Percentiles rank a stretch among this genome's conserved stretches.
These are phyloP conservation scores for Magnolia kwangsiensis DNA, from an alignment of 164 flowering plant species.

Conservation along the genomic window DNA sequence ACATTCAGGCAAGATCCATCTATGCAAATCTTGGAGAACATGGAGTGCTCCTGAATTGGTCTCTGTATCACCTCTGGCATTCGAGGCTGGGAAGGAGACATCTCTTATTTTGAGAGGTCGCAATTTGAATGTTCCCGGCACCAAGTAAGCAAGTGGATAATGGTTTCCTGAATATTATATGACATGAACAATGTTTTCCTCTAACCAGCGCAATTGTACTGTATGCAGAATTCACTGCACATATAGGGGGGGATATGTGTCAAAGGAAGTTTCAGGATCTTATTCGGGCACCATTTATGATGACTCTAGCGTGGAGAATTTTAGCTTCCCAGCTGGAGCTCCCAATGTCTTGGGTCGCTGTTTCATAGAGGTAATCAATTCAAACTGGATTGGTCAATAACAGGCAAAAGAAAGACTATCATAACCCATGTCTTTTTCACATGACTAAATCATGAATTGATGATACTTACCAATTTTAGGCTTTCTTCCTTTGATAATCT, in stretches of 20 bases:
- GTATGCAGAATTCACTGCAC: conserved; percentile 72
- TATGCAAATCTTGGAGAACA: conserved; percentile 65
- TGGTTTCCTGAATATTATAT: not conserved
- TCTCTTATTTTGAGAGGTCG: conserved; percentile 61
- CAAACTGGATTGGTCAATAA: not conserved
- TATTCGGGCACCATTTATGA: conserved; percentile 35
- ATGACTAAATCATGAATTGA: not conserved
- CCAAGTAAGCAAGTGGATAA: conserved; percentile 46
- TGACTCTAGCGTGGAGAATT: conserved; percentile 40
- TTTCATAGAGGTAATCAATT: conserved; percentile 74
- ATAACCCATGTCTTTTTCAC: not conserved
- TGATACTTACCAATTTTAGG: not conserved
- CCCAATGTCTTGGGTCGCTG: conserved; percentile 58
- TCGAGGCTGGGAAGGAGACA: conserved; percentile 67
- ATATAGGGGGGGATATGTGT: conserved; percentile 52
- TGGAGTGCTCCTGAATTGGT: conserved; percentile 73
- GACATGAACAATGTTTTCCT: not conserved
- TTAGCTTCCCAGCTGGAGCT: conserved; percentile 39
- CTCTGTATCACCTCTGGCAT: conserved; percentile 77
- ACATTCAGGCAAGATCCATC: conserved; percentile 56
- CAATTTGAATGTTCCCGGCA: conserved; percentile 53
- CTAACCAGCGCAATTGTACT: not conserved
- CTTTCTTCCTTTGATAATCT: not conserved
- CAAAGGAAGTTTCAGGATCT: conserved; percentile 42
- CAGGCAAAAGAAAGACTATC: not conserved